These are phyloP conservation scores for Fusarium zealandicum DNA, from an alignment of 2,329 filamentous ascomycete genomes.

Conservation along the genomic window DNA sequence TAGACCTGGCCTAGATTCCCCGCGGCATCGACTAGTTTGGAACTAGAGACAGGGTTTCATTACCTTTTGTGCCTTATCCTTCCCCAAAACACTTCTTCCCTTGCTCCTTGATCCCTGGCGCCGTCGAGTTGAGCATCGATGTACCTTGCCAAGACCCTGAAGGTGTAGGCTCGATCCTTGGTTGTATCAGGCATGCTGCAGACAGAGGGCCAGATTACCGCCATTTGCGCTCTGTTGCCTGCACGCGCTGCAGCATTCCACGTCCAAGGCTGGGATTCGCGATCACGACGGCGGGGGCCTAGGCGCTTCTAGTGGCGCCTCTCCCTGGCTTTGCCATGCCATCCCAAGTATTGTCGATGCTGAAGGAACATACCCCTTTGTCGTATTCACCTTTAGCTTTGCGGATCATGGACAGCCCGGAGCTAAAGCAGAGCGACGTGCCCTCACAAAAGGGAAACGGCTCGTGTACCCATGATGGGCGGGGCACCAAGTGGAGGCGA, in stretches of 20 bases:
- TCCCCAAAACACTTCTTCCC: not conserved
- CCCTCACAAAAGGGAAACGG: not conserved
- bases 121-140: not conserved
- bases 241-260: no score
- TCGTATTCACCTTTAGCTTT: not conserved
- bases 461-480: not conserved
- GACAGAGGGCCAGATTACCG: not conserved
- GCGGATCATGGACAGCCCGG: not conserved
- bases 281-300: slow-evolving; percentile 6
- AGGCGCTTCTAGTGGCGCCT: slow-evolving; percentile 10
- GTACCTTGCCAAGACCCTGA: slow-evolving; percentile 1
- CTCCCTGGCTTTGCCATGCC: not conserved
- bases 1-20: slow-evolving; percentile 25
- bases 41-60: slow-evolving; percentile 8
- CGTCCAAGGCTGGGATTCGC: not conserved
- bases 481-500: slow-evolving; percentile 6
- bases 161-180: not conserved
- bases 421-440: not conserved
- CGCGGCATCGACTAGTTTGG: slow-evolving; percentile 30
- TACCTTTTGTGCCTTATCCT: not conserved
- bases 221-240: slow-evolving; percentile 14
- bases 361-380: not conserved
- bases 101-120: not conserved
- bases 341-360: not conserved
- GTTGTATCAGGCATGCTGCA: not conserved